Base-by-base conservation (phyloP, 179 eudicot species). In the Patellifolia procumbens region DNA sequence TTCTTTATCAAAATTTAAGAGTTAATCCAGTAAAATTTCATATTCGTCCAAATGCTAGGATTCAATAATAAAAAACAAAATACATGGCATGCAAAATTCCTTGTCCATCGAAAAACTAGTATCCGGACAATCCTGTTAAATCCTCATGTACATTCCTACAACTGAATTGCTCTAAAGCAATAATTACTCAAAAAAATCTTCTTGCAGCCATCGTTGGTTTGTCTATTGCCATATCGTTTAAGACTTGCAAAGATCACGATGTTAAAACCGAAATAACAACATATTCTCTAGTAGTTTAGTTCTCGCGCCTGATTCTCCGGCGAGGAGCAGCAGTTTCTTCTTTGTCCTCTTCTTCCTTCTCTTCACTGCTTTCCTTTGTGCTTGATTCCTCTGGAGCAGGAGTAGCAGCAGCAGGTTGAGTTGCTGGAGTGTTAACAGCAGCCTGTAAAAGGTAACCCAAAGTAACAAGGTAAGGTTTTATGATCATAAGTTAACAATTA, bases 221-320 rank as follows among this genome's bases (percentile, higher is more conserved):
- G 68, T 55, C 61, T 39, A 63, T 34, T 29, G 6, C 68, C 42
- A 62, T 71, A 72, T 78, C 31, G 31, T 64, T 31, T 34, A n/a
- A 28, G 58, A 60, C 45, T 51, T n/a, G 43, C 37, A 7, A 70
- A 35, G 17, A 78, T 51, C 62, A 71, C 71, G 71, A 35, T 39
- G 65, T 59, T 61, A 66, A 78, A 78, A 61, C 6, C 6, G 71
- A 31, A 32, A 58, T 24, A 58, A 59, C 69, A 58, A 22, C 2
- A 13, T 35, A 45, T 43, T 42, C 12, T 65, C 81, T 82, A 87
- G n/a, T n/a, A n/a, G n/a, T n/a, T n/a, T n/a, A n/a, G 52, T 74
- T 72, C 10, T 91, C 97, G 42, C 91, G 97, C 88, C 97, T 90
- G 70, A 85, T 79, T 84, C 97, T 89, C 75, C 90, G 51, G 64